Evolutionary conservation across 179 eudicot genomes (phyloP).

Genomic region (Patellifolia procumbens): DNA sequence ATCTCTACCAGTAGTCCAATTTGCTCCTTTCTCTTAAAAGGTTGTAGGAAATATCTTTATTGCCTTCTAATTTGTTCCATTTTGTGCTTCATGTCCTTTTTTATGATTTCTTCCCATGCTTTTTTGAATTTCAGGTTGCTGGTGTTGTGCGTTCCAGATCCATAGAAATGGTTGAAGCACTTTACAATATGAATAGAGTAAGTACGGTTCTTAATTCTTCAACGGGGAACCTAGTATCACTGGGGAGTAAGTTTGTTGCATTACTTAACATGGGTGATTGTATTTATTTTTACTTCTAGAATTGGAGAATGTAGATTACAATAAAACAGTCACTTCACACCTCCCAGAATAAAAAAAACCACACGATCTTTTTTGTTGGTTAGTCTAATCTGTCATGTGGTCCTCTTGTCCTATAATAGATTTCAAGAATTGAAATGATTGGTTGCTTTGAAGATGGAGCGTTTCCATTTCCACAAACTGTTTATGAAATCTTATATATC

Average conservation of each 20-base stretch:
- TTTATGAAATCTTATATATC: background rate
- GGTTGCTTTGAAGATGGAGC: conserved; percentile 11
- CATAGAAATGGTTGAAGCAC: conserved; percentile 56
- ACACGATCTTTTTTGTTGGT: background rate
- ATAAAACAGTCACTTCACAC: background rate
- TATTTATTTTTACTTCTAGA: background rate
- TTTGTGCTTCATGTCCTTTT: background rate
- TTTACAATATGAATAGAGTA: conserved; percentile 58
- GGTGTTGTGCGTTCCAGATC: conserved; percentile 44
- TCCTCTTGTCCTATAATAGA: background rate
- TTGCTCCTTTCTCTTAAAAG: too few species aligned
- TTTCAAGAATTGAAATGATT: background rate
- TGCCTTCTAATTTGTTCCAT: background rate
- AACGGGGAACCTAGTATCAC: conserved; percentile 2
- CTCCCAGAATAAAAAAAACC: background rate
- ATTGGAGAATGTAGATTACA: background rate
- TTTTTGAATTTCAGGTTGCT: conserved; percentile 44
- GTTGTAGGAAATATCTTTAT: background rate
- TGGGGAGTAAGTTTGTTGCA: background rate
- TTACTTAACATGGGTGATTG: background rate
- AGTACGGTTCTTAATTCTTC: conserved; percentile 17
- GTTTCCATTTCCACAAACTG: background rate
- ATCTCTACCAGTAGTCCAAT: background rate
- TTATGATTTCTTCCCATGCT: background rate
- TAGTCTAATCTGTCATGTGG: background rate